Base-by-base conservation (phyloP, 352 stramenopile species). In the Globisporangium nagaii region DNA sequence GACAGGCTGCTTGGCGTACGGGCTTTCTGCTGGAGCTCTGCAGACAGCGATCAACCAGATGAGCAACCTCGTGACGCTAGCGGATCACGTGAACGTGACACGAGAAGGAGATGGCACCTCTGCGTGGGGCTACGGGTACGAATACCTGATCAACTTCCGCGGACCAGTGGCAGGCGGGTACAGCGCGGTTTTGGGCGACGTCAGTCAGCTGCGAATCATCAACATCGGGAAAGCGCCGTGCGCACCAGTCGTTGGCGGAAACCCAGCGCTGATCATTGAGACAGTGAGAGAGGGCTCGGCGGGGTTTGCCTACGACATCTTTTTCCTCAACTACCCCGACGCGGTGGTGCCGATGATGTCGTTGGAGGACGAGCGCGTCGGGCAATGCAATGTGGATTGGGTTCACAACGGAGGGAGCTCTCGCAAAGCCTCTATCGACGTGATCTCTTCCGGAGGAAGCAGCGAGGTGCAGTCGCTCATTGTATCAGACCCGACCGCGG, bases 251-350 rank as follows among this genome's bases (percentile, higher is more conserved):
- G 59, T 53, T 1, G 70, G 71, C 1, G 69, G 77, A 0, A 70
- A 78, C 4, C 82, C 81, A 12, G 76, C 72, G 4, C 46, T 94
- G 19, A 82, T 81, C 1, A 48, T 90, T 1, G 78, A 94, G 46
- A 94, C 81, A 0, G 64, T 91, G 10, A 72, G 78, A 3, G 60
- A 86, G 44, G 84, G 84, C 0, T 54, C 62, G 4, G 57, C 79
- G 2, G 77, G 73, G 0, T 94, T 70, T 48, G 74, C 63, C 11
- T 94, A 94, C 58, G 80, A 94, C 40, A 75, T 94, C 12, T 92
- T 73, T 53, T 92, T 92, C 40, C 57, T 91, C 28, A 56, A 82
- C 11, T 83, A 72, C 35, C 51, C 63, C 0, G 53, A 55, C 15
- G 65, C 72, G 0, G 65, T 56, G n/a, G 68, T 70, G 17, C 59